Conservation (phyloP, 169 alveolate species). For the Theileria parva region DNA sequence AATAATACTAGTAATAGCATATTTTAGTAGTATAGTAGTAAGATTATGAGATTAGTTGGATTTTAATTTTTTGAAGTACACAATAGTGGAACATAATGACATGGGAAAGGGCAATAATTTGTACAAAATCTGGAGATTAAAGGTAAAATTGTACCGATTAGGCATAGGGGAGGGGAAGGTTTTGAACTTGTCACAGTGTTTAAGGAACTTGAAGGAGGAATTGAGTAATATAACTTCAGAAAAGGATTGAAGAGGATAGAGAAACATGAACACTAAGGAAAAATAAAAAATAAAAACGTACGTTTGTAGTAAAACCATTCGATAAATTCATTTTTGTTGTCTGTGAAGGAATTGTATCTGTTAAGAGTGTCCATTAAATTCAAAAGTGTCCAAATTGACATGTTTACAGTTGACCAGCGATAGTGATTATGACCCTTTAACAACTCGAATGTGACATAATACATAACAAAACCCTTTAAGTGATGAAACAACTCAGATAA, state of each 20-base stretch:
- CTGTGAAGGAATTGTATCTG: not conserved
- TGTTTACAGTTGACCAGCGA: conserved; percentile 13
- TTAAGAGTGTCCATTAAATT: conserved; percentile 5
- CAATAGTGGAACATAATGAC: conserved; percentile 19
- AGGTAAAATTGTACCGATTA: conserved; percentile 46
- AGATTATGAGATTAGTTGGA: not conserved
- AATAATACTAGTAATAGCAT: not conserved
- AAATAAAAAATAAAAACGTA: not conserved
- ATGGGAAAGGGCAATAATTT: conserved; percentile 33
- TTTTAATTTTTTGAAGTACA: conserved; percentile 27
- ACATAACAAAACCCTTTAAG: conserved; percentile 14
- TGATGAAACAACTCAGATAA: not conserved
- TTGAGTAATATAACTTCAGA: conserved; percentile 40
- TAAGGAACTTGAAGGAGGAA: conserved; percentile 2
- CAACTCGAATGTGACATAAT: conserved; percentile 13
- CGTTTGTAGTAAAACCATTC: conserved; percentile 25
- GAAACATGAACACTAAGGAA: conserved; percentile 36
- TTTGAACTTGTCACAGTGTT: conserved; percentile 2
- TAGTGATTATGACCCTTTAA: not conserved
- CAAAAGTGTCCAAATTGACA: not conserved
- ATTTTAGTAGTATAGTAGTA: not conserved
- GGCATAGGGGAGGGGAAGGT: conserved; percentile 64
- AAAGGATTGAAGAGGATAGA: conserved; percentile 40
- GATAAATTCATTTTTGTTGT: conserved; percentile 5
- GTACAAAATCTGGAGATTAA: conserved; percentile 43